Evolutionary conservation across 208 protist species (phyloP).

Genomic region (Borovskyia barvae): DNA sequence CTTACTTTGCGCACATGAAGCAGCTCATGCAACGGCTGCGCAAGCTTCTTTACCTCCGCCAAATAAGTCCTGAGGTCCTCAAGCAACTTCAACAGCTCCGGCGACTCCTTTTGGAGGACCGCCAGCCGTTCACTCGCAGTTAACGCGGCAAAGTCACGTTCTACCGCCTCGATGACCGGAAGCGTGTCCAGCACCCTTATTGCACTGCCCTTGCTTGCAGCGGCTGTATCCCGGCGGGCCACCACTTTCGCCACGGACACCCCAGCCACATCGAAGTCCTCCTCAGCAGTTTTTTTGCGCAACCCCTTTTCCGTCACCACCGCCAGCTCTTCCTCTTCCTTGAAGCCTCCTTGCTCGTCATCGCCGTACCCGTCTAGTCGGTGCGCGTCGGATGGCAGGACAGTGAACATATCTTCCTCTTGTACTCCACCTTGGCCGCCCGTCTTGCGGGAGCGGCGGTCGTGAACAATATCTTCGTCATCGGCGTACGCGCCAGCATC

Average conservation of each 20-base stretch:
- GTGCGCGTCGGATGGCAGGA: constrained; percentile 84
- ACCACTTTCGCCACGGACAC: constrained; percentile 34
- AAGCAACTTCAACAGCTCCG: constrained; percentile 89
- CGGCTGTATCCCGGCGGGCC: constrained; percentile 1
- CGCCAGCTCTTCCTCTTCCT: constrained; percentile 84
- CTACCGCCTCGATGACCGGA: constrained; percentile 82
- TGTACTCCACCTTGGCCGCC: constrained; percentile 19
- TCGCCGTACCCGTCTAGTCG: constrained; percentile 81
- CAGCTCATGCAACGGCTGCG: constrained; percentile 79
- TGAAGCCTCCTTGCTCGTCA: constrained; percentile 66
- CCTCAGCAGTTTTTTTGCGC: constrained; percentile 56
- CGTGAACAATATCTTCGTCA: constrained; percentile 73
- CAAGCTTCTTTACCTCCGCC: constrained; percentile 79
- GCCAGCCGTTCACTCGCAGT: constrained; percentile 82
- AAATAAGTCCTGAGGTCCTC: constrained; percentile 86
- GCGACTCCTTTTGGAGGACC: constrained; percentile 89
- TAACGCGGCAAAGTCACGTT: constrained; percentile 87
- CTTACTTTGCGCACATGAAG: constrained; percentile 79
- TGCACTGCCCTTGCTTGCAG: constrained; percentile 25
- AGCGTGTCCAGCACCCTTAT: constrained; percentile 39
- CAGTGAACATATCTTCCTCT: constrained; percentile 29
- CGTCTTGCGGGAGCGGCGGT: constrained; percentile 28
- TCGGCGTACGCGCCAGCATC: constrained; percentile 27
- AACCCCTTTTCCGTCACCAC: constrained; percentile 51
- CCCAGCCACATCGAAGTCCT: constrained; percentile 81